Base-by-base conservation (phyloP, 257 asterid genomes). In the Ilex asprella region DNA sequence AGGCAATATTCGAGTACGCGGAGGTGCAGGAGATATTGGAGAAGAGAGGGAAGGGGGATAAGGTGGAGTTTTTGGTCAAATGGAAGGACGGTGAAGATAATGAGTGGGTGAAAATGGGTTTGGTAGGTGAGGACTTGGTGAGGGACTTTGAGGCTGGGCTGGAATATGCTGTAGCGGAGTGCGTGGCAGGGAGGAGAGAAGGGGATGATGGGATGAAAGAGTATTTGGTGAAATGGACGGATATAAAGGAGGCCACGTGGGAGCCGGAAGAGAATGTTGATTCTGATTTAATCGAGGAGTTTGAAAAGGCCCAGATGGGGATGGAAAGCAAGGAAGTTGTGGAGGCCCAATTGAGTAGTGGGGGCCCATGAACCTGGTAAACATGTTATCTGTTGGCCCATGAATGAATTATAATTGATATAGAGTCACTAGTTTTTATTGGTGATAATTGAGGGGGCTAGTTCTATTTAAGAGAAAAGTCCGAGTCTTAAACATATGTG, bases 211-310 rank as follows among this genome's bases (percentile, higher is more conserved):
- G 89, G 61, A 84, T 67, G 69, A 63, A 14, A 10, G 92, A 91
- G 80, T 88, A 76, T 73, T 73, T 88, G 79, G 96, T 88, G 65
- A 88, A 88, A 76, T 88, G 98, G 98, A 73, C 76, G 6, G 96
- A 91, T 73, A 81, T 78, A 31, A 94, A 91, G 54, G 95, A 88
- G 58, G 82, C 89, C 11, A 91, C 98, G 0, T 88, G 96, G 98
- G 98, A 91, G 70, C 98, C 96, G 0, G 65, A 76, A 60, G 96
- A 88, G 72, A 91, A 91, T 65, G 96, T 91, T 27, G 96, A 91
- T 67, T 83, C 94, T 13, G 73, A 69, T 47, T 77, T 86, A 76
- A 84, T 86, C 52, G 70, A 76, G 29, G 70, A 30, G 55, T 88
- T 79, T 65, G 81, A 84, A 49, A 70, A 74, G 35, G 75, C 56